Percentiles rank a stretch among this genome's conserved stretches.
These are phyloP conservation scores for Protomyces inundatus DNA, from an alignment of 1,139 yeast species.

Conservation along the genomic window DNA sequence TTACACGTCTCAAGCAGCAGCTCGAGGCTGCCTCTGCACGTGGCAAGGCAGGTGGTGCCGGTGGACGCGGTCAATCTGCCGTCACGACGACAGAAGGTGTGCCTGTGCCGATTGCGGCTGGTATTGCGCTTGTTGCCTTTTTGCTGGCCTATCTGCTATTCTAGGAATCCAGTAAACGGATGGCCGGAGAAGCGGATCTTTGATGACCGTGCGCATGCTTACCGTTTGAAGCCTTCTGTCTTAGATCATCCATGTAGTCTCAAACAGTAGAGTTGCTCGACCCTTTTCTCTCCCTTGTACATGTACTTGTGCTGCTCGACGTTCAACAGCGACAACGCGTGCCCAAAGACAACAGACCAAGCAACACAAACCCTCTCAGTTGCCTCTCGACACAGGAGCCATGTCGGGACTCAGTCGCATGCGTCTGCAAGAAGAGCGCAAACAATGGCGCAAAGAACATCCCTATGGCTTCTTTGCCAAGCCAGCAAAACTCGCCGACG, in stretches of 20 bases:
- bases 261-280: no score
- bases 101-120: conserved; percentile 50
- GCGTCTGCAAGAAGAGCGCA: conserved; percentile 53
- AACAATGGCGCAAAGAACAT: conserved; percentile 97
- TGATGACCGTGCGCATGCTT: no score
- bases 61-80: conserved; percentile 9
- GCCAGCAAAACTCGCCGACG: conserved; percentile 72
- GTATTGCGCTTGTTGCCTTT: conserved; percentile 54
- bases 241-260: no score
- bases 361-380: not conserved
- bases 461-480: conserved; percentile 86
- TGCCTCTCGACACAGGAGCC: not conserved
- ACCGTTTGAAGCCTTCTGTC: no score
- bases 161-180: conserved; percentile 34
- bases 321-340: no score
- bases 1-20: conserved; percentile 32
- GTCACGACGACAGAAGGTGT: conserved; percentile 41
- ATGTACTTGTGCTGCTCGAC: no score
- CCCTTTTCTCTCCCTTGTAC: no score
- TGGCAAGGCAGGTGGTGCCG: conserved; percentile 32
- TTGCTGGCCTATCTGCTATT: conserved; percentile 58
- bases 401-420: conserved; percentile 54
- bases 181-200: no score
- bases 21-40: conserved; percentile 25
- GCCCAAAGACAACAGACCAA: not conserved